Evolutionary conservation across 345 rosid genomes (phyloP).

Genomic region (Clarkia xantiana): DNA sequence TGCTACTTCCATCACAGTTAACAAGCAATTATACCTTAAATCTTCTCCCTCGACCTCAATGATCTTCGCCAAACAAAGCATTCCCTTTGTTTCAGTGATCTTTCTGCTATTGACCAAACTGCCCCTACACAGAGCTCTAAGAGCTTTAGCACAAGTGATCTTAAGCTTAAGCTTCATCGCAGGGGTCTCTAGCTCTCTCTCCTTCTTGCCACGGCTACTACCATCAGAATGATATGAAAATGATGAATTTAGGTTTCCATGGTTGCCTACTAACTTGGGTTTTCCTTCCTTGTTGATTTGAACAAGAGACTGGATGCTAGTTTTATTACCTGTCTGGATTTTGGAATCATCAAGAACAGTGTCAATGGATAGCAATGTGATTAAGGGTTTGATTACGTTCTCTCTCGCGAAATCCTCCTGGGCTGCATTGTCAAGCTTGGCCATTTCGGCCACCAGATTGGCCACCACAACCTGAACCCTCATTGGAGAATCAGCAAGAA

Average conservation of each 20-base stretch:
- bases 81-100: constrained; percentile 41
- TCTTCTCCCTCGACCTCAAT: constrained; percentile 34
- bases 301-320: constrained; percentile 36
- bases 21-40: constrained; percentile 33
- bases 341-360: constrained; percentile 16
- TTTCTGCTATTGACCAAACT: constrained; percentile 24
- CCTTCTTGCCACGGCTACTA: constrained; percentile 30
- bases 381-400: constrained; percentile 34
- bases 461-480: constrained; percentile 40
- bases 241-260: constrained; percentile 5
- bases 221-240: constrained; percentile 19
- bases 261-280: constrained; percentile 5
- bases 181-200: constrained; percentile 27
- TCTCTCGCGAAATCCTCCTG: constrained; percentile 34
- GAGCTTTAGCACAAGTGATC: constrained; percentile 35
- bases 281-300: constrained; percentile 35
- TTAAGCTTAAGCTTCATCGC: constrained; percentile 25
- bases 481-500: constrained; percentile 31
- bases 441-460: constrained; percentile 37
- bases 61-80: constrained; percentile 39
- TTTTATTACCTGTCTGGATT: constrained; percentile 11
- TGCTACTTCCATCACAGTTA: constrained; percentile 38
- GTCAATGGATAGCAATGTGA: constrained; percentile 27
- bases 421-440: constrained; percentile 23
- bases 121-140: constrained; percentile 31